Evolutionary conservation across 768 basidiomycete species (phyloP), one percentile per base, ranked within the genome.

Genomic region (Scleroderma citrinum): DNA sequence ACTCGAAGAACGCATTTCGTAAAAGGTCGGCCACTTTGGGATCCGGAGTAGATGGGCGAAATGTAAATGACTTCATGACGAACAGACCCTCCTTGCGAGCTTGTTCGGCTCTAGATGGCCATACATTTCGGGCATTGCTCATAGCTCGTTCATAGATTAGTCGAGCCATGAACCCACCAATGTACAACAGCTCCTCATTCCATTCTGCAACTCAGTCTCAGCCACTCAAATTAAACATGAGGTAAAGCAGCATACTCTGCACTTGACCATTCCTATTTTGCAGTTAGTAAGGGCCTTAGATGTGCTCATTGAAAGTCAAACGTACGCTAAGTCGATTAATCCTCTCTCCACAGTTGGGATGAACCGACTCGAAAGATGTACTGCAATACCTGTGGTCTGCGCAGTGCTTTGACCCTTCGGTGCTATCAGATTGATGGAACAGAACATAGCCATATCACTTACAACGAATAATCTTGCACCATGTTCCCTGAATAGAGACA

Each of bases 261-360:
- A 91, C 86, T 60, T 88, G 83, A 20, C 85, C 82, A 64, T 96
- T 92, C 59, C 89, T 91, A 31, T 31, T 30, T 32, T 14, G 44
- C 21, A 14, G 49, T 7, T 19, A 36, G 19, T 49, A 37, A 24
- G 3, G 31, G 37, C 38, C 44, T 47, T 5, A 54, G 20, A 30
- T 13, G 47, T 42, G 10, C 39, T 29, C 24, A 35, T n/a, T 14
- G 23, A 21, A 45, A 41, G 38, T 29, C 21, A 34, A 16, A 48
- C 83, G 67, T 60, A 90, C 85, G 90, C 83, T 30, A 94, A 71
- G 67, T 92, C 93, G 47, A 95, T 85, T 0, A 87, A 84, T 65
- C 96, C 92, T 56, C 95, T 79, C 66, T 98, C 95, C 6, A 97
- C 91, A 0, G 95, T 97, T 7, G 92, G 90, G 44, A 97, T 92